Evolutionary conservation across 345 rosid genomes (phyloP), one percentile per base, ranked within the genome.

Genomic region (Rhizophora mangle): DNA sequence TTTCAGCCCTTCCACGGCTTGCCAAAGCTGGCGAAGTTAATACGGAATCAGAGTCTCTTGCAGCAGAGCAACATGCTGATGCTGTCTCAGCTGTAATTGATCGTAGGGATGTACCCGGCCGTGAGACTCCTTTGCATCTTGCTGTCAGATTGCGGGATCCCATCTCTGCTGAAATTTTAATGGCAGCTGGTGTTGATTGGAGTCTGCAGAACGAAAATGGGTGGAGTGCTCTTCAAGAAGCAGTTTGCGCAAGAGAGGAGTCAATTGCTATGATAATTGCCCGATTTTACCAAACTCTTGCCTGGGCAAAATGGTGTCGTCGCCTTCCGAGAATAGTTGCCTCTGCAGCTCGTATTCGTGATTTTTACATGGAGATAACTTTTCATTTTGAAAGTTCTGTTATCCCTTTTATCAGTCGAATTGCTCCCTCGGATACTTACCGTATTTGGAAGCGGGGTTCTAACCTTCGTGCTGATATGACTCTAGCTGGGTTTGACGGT

Each of bases 121-220:
- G 99, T 9, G 99, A 92, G 79, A 96, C 99, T 26, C 96, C 98
- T 27, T 80, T 96, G 79, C 99, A 96, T 73, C 90, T 96, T n/a
- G 98, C 99, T 6, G 98, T 95, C 22, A 88, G 88, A 65, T 75
- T 90, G 71, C 75, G 91, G 31, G 99, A 96, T 29, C 91, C 86
- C 2, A 71, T 78, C 19, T 85, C 97, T 6, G 94, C 96, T 1
- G 98, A 96, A 84, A 87, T 96, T 76, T 64, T 96, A 74, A 90
- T 92, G 98, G 80, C 88, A 0, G 91, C 96, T 34, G 98, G 98
- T 66, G 98, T 96, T 2, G 99, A 96, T 80, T 92, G 98, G 99
- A 92, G 97, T 70, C 84, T 96, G 71, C 72, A 69, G 64, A 69
- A 69, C 27, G 72, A 69, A 62, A 46, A 69, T 16, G 72, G 72